These are phyloP conservation scores for Dipteronia sinensis DNA, from an alignment of 345 rosid genomes.

Conservation along the genomic window DNA sequence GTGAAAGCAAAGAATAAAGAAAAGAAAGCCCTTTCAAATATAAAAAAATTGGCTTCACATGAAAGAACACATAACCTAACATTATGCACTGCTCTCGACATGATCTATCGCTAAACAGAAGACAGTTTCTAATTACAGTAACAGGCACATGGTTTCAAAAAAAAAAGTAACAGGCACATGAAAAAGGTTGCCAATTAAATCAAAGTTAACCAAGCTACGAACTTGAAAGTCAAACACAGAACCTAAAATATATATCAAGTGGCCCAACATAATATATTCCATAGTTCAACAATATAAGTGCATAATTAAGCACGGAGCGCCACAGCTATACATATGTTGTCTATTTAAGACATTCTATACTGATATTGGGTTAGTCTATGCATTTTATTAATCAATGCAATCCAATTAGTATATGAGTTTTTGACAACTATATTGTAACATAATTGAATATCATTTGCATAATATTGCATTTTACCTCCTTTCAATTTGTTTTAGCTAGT, in stretches of 20 bases:
- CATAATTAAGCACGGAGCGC: not conserved
- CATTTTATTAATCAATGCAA: not conserved
- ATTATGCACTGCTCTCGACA: not conserved
- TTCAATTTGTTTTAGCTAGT: not conserved
- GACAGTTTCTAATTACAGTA: not conserved
- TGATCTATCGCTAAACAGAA: not conserved
- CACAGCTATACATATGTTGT: not conserved
- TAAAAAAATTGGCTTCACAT: not conserved
- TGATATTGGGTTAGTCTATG: not conserved
- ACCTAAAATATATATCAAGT: not conserved
- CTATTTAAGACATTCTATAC: not conserved
- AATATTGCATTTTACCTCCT: not conserved
- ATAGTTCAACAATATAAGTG: not conserved
- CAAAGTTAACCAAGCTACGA: not conserved
- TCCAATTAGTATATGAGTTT: not conserved
- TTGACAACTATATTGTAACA: not conserved
- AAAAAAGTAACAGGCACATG: not conserved
- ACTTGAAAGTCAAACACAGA: not conserved
- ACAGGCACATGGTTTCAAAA: not conserved
- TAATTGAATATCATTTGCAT: not conserved
- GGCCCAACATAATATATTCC: not conserved
- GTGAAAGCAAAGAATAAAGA: not conserved
- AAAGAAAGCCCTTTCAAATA: not conserved
- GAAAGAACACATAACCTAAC: not conserved
- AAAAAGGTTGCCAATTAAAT: not conserved